Percentiles rank a stretch among this genome's conserved stretches.
phyloP scores from a whole-genome alignment of 164 flowering plant species.

The Umbellularia californica region DNA sequence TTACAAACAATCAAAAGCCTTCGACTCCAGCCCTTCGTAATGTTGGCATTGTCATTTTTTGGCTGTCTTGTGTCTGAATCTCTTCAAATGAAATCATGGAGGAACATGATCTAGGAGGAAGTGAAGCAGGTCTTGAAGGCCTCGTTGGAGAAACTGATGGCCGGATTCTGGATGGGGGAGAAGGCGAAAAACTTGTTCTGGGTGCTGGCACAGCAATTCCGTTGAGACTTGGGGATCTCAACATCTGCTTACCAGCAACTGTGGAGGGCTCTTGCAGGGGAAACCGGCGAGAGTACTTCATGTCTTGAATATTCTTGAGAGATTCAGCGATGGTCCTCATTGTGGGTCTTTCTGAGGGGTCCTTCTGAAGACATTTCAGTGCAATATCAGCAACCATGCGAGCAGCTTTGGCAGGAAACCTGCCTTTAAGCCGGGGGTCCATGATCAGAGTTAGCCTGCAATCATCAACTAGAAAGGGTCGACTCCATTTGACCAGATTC shows the following conservation, averaged over 20 bases:
- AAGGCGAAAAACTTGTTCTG: conserved; percentile 51
- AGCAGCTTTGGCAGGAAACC: conserved; percentile 77
- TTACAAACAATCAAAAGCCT: conserved; percentile 70
- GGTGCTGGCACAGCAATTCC: conserved; percentile 45
- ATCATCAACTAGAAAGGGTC: conserved; percentile 79
- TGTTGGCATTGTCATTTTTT: conserved; percentile 45
- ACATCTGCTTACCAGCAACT: conserved; percentile 50
- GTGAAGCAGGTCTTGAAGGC: conserved; percentile 25
- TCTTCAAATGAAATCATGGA: conserved; percentile 50
- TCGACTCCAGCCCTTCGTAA: conserved; percentile 59
- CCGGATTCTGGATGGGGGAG: conserved; percentile 46
- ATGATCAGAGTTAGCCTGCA: conserved; percentile 74
- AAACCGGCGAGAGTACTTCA: conserved; percentile 62
- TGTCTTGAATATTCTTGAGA: conserved; percentile 71
- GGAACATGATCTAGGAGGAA: conserved; percentile 59
- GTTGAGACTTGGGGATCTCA: conserved; percentile 76
- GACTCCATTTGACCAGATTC: conserved; percentile 84
- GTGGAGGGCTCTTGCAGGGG: conserved; percentile 83
- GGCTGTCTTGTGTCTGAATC: conserved; percentile 46
- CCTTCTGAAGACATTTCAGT: conserved; percentile 74
- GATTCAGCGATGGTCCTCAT: conserved; percentile 76
- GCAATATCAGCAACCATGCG: conserved; percentile 75
- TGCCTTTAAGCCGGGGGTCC: conserved; percentile 89
- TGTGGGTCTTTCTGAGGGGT: conserved; percentile 87
- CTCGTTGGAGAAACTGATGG: conserved; percentile 45